Evolutionary conservation across 441 rosid genomes (phyloP), one percentile per base, ranked within the genome.

Genomic region (Populus tomentosa): DNA sequence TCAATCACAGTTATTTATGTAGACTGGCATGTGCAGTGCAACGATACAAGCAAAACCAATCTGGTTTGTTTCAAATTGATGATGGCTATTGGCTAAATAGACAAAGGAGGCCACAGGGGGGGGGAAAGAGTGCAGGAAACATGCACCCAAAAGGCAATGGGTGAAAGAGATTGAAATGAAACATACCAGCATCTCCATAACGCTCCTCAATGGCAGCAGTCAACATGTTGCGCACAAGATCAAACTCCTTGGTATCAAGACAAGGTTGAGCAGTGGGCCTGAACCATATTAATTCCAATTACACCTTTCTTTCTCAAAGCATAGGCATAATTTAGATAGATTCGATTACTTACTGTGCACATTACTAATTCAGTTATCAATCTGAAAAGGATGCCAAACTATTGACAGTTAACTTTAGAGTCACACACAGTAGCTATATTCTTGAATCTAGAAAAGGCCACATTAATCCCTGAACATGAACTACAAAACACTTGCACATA

Each of bases 231-330:
- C 91, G 86, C 77, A 95, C 81, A 81, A 93, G 89, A 83, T 90
- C 77, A 77, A 95, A 92, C 84, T 95, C 99, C 80, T 84, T 90
- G 8, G 98, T 91, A 76, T 95, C 99, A 21, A 90, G 89, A 85
- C 99, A 95, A 71, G 89, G 94, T 81, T 91, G 91, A 78, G 95
- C 95, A 72, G 87, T 89, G 61, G 99, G 98, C 90, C 99, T 95
- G 85, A 77, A 86, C 24, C 78, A 80, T 32, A 77, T 24, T 13
- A 70, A 20, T 28, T 40, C 13, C 18, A 71, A 63, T 81, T 64
- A 71, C 6, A 59, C 53, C 62, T 7, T 56, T 65, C n/a, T 50
- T 50, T 79, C 36, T 18, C 67, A 24, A 20, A 8, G 24, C 62
- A 36, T 7, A 24, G 64, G 59, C 38, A 64, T 21, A 46, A 8